phyloP scores from a whole-genome alignment of 352 stramenopile species.

The Pythium rhizo-oryzae region DNA sequence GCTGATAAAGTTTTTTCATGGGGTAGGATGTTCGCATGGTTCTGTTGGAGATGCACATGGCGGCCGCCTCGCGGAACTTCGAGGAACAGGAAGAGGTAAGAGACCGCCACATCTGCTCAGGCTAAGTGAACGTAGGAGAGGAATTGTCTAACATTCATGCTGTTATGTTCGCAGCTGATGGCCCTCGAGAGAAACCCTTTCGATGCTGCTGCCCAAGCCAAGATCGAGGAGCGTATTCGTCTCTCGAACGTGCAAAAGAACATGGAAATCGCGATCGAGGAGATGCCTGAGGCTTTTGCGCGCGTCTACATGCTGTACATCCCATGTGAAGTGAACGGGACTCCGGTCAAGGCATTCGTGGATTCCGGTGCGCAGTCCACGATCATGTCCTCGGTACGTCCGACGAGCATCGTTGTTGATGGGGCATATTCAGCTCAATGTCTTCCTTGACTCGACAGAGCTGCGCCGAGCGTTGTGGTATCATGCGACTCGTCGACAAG shows the following conservation, averaged over 20 bases:
- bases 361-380: slow-evolving; percentile 91
- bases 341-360: slow-evolving; percentile 89
- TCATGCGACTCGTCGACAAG: slow-evolving; percentile 90
- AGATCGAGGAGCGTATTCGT: slow-evolving; percentile 87
- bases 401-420: not conserved
- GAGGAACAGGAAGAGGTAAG: slow-evolving; percentile 78
- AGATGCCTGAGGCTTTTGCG: slow-evolving; percentile 88
- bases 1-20: not conserved
- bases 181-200: slow-evolving; percentile 79
- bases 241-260: slow-evolving; percentile 88
- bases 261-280: slow-evolving; percentile 90
- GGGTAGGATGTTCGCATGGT: slow-evolving; percentile 79
- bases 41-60: slow-evolving; percentile 87
- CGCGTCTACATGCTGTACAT: slow-evolving; percentile 92
- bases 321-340: slow-evolving; percentile 79
- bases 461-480: slow-evolving; percentile 90
- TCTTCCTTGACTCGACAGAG: slow-evolving; percentile 33
- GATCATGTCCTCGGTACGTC: slow-evolving; percentile 90
- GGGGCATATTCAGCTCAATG: not conserved
- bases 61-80: slow-evolving; percentile 70
- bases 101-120: not conserved
- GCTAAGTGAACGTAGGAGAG: not conserved
- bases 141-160: not conserved
- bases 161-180: slow-evolving; percentile 22
- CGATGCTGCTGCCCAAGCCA: slow-evolving; percentile 68